Base-by-base conservation (phyloP, 2,329 filamentous ascomycete species). In the Teratosphaeria viscida region DNA sequence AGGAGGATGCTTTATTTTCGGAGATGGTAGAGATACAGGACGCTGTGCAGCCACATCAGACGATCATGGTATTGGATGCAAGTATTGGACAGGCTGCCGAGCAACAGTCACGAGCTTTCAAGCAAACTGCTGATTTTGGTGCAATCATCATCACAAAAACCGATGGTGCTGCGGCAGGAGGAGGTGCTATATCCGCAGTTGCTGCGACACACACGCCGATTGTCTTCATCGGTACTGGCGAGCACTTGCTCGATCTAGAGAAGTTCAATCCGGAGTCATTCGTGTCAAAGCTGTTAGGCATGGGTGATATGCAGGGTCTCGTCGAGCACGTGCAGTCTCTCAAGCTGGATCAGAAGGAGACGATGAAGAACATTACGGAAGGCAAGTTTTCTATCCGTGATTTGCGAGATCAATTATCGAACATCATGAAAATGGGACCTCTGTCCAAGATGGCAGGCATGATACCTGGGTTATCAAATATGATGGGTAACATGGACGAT, bases 381-480 rank as follows among this genome's bases (percentile, higher is more conserved):
- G 94, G 94, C 59, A 92, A 96, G 64, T 99, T 97, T 75, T 96
- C 94, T 0, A 83, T 99, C 37, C 88, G 94, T 59, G 94, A 99
- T 73, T 82, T 99, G 66, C 85, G 94, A 23, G 94, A 99, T 72
- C 95, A 99, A 72, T 85, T 99, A 12, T 88, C 88, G 60, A 97
- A 97, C 70, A 96, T 99, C 71, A 96, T 97, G 91, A 99, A 99
- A 78, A 97, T 99, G 94, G 94, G 94, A 0, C 94, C 94, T 0
- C 78, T 99, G 1, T 95, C 89, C 19, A 97, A 99, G 74, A 95
- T 99, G 84, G 95, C 92, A 0, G 91, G 92, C 68, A 99, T 99
- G 94, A 97, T 99, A 64, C 94, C 94, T 0, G 94, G 94, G 32
- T 87, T 99, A 74, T 88, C 88, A 66, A 89, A 88, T 70, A 87